Percentiles rank a stretch among this genome's conserved stretches.
Conservation (phyloP, 1,139 yeast species). For the Candida dubliniensis region DNA sequence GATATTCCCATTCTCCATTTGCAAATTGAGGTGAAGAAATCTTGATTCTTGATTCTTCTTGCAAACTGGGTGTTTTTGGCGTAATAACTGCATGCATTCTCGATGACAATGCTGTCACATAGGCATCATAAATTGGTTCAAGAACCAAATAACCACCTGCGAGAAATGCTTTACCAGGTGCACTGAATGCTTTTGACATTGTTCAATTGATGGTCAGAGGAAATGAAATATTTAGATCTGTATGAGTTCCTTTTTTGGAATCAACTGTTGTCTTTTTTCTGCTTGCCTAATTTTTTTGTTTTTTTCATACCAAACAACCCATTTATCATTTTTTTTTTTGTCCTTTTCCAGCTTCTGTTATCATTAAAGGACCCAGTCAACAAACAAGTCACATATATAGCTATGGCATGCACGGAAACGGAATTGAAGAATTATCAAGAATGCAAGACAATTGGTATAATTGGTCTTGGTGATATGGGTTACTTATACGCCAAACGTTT, state of each 20-base stretch:
- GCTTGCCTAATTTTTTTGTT: background rate
- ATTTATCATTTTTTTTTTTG: too few species aligned
- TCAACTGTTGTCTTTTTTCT: background rate
- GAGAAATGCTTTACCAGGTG: slow-evolving; percentile 92
- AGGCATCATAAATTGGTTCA: slow-evolving; percentile 71
- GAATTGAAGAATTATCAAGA: slow-evolving; percentile 10
- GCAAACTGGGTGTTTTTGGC: slow-evolving; percentile 15
- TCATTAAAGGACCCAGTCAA: too few species aligned
- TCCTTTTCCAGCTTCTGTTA: too few species aligned
- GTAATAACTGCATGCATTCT: slow-evolving; percentile 79
- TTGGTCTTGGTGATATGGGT: slow-evolving; percentile 98
- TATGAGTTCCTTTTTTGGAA: background rate
- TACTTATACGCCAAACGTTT: slow-evolving; percentile 76
- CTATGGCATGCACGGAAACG: slow-evolving; percentile 14
- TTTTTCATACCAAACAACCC: background rate
- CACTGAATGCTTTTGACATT: slow-evolving; percentile 55
- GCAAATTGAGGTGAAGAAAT: slow-evolving; percentile 80
- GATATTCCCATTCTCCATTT: slow-evolving; percentile 69
- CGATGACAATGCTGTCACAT: slow-evolving; percentile 84
- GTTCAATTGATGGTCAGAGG: background rate
- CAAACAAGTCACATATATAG: background rate
- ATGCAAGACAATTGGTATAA: slow-evolving; percentile 72
- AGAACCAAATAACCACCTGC: slow-evolving; percentile 95
- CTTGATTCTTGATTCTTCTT: slow-evolving; percentile 26
- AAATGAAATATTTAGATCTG: background rate